These are phyloP conservation scores for Papiliotrema fonsecae DNA, from an alignment of 1,284 basidiomycete species.

Conservation along the genomic window DNA sequence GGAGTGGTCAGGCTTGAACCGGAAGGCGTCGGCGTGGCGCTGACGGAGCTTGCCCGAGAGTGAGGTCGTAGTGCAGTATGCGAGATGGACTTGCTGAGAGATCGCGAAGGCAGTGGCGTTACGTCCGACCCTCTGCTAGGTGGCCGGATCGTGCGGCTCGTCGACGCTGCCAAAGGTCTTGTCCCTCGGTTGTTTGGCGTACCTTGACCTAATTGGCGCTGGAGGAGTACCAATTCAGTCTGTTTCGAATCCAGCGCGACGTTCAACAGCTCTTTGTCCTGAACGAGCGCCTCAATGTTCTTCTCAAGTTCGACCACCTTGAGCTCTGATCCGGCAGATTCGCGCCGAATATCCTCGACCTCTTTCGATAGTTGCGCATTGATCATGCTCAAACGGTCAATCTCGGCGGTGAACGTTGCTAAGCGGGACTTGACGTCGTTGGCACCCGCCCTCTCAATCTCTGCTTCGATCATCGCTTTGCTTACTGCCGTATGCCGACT, in stretches of 20 bases:
- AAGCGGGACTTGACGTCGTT: conserved; percentile 19
- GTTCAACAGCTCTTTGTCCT: conserved; percentile 34
- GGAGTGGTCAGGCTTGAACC: not conserved
- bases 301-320: conserved; percentile 17
- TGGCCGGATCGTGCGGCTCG: conserved; percentile 2
- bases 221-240: conserved; percentile 22
- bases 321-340: conserved; percentile 14
- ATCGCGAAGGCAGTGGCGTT: not conserved
- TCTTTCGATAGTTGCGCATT: conserved; percentile 18
- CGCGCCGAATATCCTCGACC: conserved; percentile 9
- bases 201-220: conserved; percentile 11
- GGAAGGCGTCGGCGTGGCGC: conserved; percentile 1
- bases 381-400: conserved; percentile 25
- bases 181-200: not conserved
- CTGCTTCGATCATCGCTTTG: conserved; percentile 15
- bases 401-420: conserved; percentile 20
- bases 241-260: conserved; percentile 33
- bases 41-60: not conserved
- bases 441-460: conserved; percentile 14
- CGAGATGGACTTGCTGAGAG: not conserved
- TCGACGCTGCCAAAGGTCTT: conserved; percentile 6
- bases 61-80: not conserved
- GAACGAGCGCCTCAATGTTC: conserved; percentile 15
- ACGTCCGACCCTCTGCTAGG: not conserved
- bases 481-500: conserved; percentile 9